Evolutionary conservation across 2,329 filamentous ascomycete species (phyloP).

Genomic region (Penicillium sp.): DNA sequence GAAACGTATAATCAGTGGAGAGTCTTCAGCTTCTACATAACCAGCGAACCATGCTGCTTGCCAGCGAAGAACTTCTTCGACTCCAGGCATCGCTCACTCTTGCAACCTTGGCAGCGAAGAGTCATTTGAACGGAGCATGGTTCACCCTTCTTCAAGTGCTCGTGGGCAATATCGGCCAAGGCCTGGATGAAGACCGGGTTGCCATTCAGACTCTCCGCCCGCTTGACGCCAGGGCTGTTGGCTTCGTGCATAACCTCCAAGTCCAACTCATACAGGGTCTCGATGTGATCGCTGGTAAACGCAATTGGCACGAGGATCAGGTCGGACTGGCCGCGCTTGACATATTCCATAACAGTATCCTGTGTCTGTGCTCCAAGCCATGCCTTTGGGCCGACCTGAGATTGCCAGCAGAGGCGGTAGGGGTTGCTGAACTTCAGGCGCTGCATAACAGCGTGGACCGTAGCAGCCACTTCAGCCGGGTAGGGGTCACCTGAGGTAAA

Average conservation of each 20-base stretch:
- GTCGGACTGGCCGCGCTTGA: slow-evolving; percentile 88
- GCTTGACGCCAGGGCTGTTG: slow-evolving; percentile 77
- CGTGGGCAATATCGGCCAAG: slow-evolving; percentile 81
- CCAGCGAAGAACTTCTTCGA: slow-evolving; percentile 66
- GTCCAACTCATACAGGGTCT: slow-evolving; percentile 93
- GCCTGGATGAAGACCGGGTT: slow-evolving; percentile 87
- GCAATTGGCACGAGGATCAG: slow-evolving; percentile 91
- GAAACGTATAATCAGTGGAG: slow-evolving; percentile 9
- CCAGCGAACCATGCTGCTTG: slow-evolving; percentile 37
- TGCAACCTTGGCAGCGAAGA: slow-evolving; percentile 89
- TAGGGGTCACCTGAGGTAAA: slow-evolving; percentile 75
- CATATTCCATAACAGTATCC: slow-evolving; percentile 82
- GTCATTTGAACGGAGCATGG: slow-evolving; percentile 84
- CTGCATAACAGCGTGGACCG: slow-evolving; percentile 96
- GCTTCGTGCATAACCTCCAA: slow-evolving; percentile 87
- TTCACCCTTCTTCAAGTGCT: slow-evolving; percentile 71
- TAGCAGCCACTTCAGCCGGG: slow-evolving; percentile 91
- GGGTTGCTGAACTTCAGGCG: slow-evolving; percentile 83
- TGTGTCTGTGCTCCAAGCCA: slow-evolving; percentile 96
- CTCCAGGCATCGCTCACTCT: slow-evolving; percentile 81
- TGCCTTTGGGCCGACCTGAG: slow-evolving; percentile 90
- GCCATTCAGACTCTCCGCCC: slow-evolving; percentile 89
- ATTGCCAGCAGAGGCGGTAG: slow-evolving; percentile 96
- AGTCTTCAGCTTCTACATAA: slow-evolving; percentile 21
- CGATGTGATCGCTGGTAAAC: slow-evolving; percentile 98